Percentiles rank a stretch among this genome's conserved stretches.
These are phyloP conservation scores for Casuarina glauca DNA, from an alignment of 306 rosid genomes.

Conservation along the genomic window DNA sequence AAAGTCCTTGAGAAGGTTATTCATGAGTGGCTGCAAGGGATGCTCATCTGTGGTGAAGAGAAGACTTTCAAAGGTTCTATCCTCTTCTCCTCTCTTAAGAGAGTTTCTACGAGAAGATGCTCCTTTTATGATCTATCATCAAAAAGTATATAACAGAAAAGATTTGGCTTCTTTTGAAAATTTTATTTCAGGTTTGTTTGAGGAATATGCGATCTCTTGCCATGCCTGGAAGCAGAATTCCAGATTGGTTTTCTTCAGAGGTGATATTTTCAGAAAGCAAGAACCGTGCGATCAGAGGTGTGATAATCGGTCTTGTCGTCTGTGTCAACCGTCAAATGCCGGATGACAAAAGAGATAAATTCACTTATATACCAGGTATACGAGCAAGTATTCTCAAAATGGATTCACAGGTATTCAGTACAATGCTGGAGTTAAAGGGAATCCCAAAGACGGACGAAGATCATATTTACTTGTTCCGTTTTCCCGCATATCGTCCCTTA, in stretches of 20 bases:
- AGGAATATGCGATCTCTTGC: constrained; percentile 53
- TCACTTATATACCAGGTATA: constrained; percentile 39
- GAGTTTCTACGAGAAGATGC: too few species aligned
- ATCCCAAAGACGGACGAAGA: constrained; percentile 49
- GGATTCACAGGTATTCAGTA: constrained; percentile 25
- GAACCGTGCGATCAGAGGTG: constrained; percentile 41
- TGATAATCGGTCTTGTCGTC: constrained; percentile 45
- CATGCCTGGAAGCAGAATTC: constrained; percentile 64
- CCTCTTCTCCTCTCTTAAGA: constrained; percentile 4
- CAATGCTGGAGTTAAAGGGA: constrained; percentile 34
- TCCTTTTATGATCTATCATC: too few species aligned
- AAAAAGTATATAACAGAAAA: too few species aligned
- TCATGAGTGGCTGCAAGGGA: constrained; percentile 50
- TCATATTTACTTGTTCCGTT: constrained; percentile 56
- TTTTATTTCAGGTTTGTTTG: constrained; percentile 46
- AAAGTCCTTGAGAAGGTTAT: constrained; percentile 55
- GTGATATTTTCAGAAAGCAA: constrained; percentile 37
- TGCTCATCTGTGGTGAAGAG: constrained; percentile 41
- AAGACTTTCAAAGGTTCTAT: constrained; percentile 59
- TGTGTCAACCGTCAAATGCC: constrained; percentile 44
- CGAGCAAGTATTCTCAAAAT: constrained; percentile 42
- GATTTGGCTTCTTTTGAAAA: neutral
- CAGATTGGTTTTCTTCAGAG: constrained; percentile 56
- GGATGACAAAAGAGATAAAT: constrained; percentile 4
- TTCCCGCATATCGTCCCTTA: constrained; percentile 28